A percentile compares a stretch with the other conserved stretches of the same genome.
Conservation (phyloP, 345 rosid genomes). For the Boechera retrofracta region DNA sequence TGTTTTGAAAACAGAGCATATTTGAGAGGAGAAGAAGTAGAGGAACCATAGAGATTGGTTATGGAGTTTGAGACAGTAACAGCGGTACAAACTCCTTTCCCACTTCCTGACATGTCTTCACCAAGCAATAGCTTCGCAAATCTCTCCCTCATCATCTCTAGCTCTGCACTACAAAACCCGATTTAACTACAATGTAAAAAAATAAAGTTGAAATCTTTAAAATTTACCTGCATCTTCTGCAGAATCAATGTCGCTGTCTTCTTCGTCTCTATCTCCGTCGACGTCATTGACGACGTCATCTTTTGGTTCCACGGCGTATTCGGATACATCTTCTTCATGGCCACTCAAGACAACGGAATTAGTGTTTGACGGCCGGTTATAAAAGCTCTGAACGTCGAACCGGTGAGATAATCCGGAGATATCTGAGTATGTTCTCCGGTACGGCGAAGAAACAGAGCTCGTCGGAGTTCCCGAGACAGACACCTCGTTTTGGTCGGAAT, state of each 20-base stretch:
- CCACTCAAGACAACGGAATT: conserved; percentile 29
- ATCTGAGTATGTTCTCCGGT: conserved; percentile 72
- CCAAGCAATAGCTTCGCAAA: conserved; percentile 86
- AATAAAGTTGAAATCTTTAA: background rate
- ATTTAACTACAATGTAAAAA: conserved; percentile 2
- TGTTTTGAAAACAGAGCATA: conserved; percentile 28
- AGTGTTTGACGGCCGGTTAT: conserved; percentile 41
- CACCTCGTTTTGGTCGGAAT: conserved; percentile 57
- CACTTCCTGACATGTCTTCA: conserved; percentile 95
- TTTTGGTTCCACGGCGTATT: conserved; percentile 37
- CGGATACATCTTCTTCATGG: conserved; percentile 41
- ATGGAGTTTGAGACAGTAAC: conserved; percentile 88
- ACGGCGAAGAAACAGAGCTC: conserved; percentile 61
- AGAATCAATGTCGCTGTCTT: conserved; percentile 40
- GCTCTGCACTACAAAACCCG: conserved; percentile 45
- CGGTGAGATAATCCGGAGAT: conserved; percentile 55
- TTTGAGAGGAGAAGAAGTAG: background rate
- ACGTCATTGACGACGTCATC: conserved; percentile 15
- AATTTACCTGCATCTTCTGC: conserved; percentile 44
- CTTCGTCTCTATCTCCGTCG: conserved; percentile 12
- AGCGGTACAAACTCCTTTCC: conserved; percentile 89
- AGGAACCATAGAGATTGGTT: conserved; percentile 83
- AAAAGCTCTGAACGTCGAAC: conserved; percentile 45
- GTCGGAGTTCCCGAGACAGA: conserved; percentile 57
- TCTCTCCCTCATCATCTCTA: conserved; percentile 85